Conservation (phyloP, 2,329 filamentous ascomycete species). For the Venturia carpophila region DNA sequence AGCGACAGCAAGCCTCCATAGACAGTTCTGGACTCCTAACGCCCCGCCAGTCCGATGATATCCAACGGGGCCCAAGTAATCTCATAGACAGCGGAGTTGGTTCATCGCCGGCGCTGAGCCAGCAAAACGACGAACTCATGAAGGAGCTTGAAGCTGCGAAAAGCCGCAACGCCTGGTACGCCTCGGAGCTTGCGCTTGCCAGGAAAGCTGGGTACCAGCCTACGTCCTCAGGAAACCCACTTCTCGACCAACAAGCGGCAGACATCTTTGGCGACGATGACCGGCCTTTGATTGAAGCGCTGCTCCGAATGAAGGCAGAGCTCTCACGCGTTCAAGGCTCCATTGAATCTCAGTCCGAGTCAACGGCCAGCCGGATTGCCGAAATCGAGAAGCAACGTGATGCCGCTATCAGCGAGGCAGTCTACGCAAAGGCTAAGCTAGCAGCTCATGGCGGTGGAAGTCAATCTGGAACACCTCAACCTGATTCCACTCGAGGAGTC, state of each 20-base stretch:
- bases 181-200: conserved; percentile 86
- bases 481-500: conserved; percentile 47
- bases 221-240: conserved; percentile 50
- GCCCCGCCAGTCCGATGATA: conserved; percentile 29
- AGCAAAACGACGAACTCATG: conserved; percentile 63
- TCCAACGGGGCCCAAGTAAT: conserved; percentile 29
- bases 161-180: conserved; percentile 92
- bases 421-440: conserved; percentile 88
- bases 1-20: conserved; percentile 53
- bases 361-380: conserved; percentile 82
- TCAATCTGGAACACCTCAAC: conserved; percentile 48
- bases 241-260: conserved; percentile 65
- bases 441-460: conserved; percentile 69
- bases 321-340: conserved; percentile 81
- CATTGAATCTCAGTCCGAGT: conserved; percentile 77
- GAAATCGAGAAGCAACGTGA: conserved; percentile 94
- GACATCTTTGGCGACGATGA: conserved; percentile 89
- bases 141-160: conserved; percentile 82
- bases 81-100: conserved; percentile 50
- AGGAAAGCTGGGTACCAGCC: conserved; percentile 81
- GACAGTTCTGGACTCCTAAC: conserved; percentile 47
- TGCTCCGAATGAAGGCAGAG: conserved; percentile 84
- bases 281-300: conserved; percentile 80
- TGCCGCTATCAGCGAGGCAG: conserved; percentile 85
- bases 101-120: conserved; percentile 54